These are phyloP conservation scores for Papiliotrema fonsecae DNA, from an alignment of 1,284 basidiomycete species.

Conservation along the genomic window DNA sequence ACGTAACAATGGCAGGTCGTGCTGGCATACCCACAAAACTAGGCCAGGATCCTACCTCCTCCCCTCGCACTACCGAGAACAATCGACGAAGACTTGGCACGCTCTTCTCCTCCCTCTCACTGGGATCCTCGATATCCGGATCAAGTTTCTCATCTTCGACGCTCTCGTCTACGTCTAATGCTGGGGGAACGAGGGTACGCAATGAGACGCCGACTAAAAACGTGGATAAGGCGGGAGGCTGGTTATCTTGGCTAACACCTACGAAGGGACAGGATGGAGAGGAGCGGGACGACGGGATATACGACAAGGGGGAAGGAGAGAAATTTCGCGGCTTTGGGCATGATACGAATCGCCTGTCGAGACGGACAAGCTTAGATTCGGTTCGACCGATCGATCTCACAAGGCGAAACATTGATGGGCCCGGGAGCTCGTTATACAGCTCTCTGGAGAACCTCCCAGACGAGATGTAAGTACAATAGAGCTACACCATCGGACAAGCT, in stretches of 20 bases:
- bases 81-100: conserved; percentile 19
- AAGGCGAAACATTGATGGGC: too few relatives aligned
- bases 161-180: not conserved
- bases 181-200: not conserved
- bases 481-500: not conserved
- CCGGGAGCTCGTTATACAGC: not conserved
- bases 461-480: conserved; percentile 26
- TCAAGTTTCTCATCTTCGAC: not conserved
- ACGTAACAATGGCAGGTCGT: too few relatives aligned
- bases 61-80: conserved; percentile 20
- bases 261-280: not conserved
- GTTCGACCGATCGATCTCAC: too few relatives aligned
- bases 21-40: conserved; percentile 11
- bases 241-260: conserved; percentile 4
- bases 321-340: conserved; percentile 7
- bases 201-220: not conserved
- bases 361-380: too few relatives aligned
- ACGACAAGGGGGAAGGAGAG: conserved; percentile 3
- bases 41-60: conserved; percentile 16
- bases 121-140: not conserved
- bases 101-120: conserved; percentile 12
- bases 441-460: conserved; percentile 21
- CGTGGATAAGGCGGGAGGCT: conserved; percentile 1
- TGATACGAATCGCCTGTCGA: too few relatives aligned
- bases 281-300: conserved; percentile 1